These are phyloP conservation scores for Hymenoscyphus fraxineus DNA, from an alignment of 2,329 filamentous ascomycete species.

Conservation along the genomic window DNA sequence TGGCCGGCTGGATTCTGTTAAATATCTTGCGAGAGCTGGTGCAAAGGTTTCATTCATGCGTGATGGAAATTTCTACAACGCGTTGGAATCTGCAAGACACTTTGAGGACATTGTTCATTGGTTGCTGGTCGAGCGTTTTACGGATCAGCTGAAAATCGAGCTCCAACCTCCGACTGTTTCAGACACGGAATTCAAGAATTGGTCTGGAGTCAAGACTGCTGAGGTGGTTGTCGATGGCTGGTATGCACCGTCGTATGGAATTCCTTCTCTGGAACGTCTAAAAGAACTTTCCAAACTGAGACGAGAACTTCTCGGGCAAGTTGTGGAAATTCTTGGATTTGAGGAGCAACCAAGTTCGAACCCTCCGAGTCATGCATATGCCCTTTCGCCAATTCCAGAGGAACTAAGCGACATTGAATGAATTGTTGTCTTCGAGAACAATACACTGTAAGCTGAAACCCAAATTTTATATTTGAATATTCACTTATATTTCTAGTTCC, in stretches of 20 bases:
- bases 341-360: background rate
- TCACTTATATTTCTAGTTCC: too few relatives aligned
- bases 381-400: too few relatives aligned
- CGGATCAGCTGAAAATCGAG: background rate
- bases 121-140: slow-evolving; percentile 5
- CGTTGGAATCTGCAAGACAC: background rate
- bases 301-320: background rate
- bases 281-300: background rate
- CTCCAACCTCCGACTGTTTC: background rate
- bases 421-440: too few relatives aligned
- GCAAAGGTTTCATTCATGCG: background rate
- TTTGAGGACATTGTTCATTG: slow-evolving; percentile 4
- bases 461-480: too few relatives aligned
- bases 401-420: too few relatives aligned
- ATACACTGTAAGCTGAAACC: too few relatives aligned
- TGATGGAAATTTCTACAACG: background rate
- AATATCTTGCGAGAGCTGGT: slow-evolving; percentile 3
- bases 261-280: background rate
- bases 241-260: background rate
- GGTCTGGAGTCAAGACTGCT: background rate
- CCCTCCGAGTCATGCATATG: too few relatives aligned
- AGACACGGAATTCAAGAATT: background rate
- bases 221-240: background rate
- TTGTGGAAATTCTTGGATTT: background rate
- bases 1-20: slow-evolving; percentile 1